These are phyloP conservation scores for Colletotrichum sp. DNA, from an alignment of 2,329 filamentous ascomycete genomes.

Conservation along the genomic window DNA sequence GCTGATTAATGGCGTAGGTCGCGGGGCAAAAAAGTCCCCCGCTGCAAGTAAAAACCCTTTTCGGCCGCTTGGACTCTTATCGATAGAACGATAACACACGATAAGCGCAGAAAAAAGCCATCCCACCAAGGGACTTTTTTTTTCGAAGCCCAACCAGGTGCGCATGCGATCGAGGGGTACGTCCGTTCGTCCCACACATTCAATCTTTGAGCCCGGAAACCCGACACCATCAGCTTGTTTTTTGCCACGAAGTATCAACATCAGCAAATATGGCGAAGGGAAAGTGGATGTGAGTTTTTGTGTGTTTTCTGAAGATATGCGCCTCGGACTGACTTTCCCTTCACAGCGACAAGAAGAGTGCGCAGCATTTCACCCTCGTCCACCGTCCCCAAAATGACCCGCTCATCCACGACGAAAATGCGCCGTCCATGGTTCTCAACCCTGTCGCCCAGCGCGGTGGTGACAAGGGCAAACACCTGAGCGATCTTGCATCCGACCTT, in stretches of 20 bases:
- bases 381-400: conserved; percentile 98
- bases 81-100: conserved; percentile 26
- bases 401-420: conserved; percentile 88
- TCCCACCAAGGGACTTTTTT: background rate
- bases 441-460: conserved; percentile 54
- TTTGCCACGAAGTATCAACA: background rate
- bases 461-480: conserved; percentile 67
- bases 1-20: conserved; percentile 24
- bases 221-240: background rate
- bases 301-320: background rate
- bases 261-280: conserved; percentile 68
- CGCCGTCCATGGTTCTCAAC: conserved; percentile 90
- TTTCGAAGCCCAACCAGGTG: background rate
- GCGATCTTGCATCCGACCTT: conserved; percentile 79
- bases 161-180: conserved; percentile 1
- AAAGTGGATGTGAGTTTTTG: conserved; percentile 65
- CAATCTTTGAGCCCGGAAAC: background rate
- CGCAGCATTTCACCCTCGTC: conserved; percentile 92
- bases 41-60: conserved; percentile 4
- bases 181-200: background rate
- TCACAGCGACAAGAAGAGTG: conserved; percentile 81
- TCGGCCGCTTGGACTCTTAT: background rate
- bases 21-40: conserved; percentile 27
- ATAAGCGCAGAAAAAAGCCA: background rate
- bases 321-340: conserved; percentile 23